phyloP scores from a whole-genome alignment of 768 basidiomycete genomes.

The Naganishia vaughanmartiniae region DNA sequence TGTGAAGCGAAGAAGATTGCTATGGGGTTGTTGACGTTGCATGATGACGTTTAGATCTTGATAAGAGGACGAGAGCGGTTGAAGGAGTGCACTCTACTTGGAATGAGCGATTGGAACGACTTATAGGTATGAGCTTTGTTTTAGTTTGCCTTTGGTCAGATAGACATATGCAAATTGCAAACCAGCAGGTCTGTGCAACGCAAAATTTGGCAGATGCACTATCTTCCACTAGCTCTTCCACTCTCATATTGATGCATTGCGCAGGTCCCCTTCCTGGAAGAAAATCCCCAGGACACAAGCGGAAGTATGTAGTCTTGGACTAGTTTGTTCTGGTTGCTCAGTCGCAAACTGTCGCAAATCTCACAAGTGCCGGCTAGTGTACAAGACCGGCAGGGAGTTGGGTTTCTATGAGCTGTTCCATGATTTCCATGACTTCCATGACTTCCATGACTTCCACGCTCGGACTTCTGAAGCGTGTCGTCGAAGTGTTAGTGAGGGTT shows the following conservation, averaged over 20 bases:
- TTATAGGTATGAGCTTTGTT: too few relatives aligned
- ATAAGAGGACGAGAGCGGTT: neutral
- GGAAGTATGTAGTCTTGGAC: neutral
- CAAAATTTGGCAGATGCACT: neutral
- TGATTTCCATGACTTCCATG: too few relatives aligned
- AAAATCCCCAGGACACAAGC: neutral
- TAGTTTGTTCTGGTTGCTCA: neutral
- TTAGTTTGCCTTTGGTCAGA: too few relatives aligned
- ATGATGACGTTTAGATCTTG: neutral
- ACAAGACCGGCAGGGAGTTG: neutral
- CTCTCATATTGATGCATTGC: neutral
- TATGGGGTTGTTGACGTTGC: constrained; percentile 9
- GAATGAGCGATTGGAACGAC: too few relatives aligned
- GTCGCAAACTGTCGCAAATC: too few relatives aligned
- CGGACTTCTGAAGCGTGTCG: neutral
- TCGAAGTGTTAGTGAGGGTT: neutral
- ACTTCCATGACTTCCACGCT: neutral
- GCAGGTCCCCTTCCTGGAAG: neutral
- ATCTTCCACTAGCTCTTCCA: neutral
- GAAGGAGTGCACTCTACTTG: too few relatives aligned
- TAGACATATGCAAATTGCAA: too few relatives aligned
- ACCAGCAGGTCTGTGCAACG: neutral
- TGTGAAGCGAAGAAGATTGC: constrained; percentile 11
- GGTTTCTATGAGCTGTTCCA: neutral
- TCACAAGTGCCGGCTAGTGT: too few relatives aligned